Evolutionary conservation across 164 flowering plant genomes (phyloP), one percentile per base, ranked within the genome.

Genomic region (Vitis riparia): DNA sequence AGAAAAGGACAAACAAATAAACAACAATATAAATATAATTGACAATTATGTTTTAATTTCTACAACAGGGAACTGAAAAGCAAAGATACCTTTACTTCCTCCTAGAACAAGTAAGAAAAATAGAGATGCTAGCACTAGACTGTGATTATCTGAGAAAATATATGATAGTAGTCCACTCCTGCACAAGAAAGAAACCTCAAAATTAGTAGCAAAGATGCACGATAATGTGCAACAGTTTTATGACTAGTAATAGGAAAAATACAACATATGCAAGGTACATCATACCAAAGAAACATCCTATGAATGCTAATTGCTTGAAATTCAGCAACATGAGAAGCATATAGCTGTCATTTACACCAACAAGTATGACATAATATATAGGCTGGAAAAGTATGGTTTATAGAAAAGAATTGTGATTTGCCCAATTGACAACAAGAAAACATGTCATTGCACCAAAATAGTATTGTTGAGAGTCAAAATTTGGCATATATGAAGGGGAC

Each of bases 1-100:
- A 65, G 2, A 62, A 15, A 55, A 0, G 23, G 23, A 30, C 9
- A 57, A 44, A 52, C 29, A 16, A 71, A 53, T 10, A 59, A 32
- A 63, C 68, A 62, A 23, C 27, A 59, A 64, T 5, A 8, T 47
- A 60, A 57, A 63, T 37, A 27, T 17, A 11, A 9, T 27, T 10
- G 11, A 27, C 13, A 55, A 62, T n/a, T 63, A n/a, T 55, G 68
- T n/a, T 11, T 16, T 17, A 7, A 37, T 3, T 14, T 69, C 50
- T 9, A 49, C 13, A 55, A 53, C 1, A 51, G 51, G 13, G 23
- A 56, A 67, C 58, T 29, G 29, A 9, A 37, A 67, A 51, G 52
- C 10, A 15, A 27, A 71, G 19, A 55, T 84, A 88, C 90, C 92
- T 85, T 78, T 68, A 73, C 71, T 79, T 73, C 86, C 92, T 48